Percentiles rank a stretch among this genome's conserved stretches.
These are phyloP conservation scores for Tuber calosporum DNA, from an alignment of 495 filamentous ascomycete species.

Conservation along the genomic window DNA sequence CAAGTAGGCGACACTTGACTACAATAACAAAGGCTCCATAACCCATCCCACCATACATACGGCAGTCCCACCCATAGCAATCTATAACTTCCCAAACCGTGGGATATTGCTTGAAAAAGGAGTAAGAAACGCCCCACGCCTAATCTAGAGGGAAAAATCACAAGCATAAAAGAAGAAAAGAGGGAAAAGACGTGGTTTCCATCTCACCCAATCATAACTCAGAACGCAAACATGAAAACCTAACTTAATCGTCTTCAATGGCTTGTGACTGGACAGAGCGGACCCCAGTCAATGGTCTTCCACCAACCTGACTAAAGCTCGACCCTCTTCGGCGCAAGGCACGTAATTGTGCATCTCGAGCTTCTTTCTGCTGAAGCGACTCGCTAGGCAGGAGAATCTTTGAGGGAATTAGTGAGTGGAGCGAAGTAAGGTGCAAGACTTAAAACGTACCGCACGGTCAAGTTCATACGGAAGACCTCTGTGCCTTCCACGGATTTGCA, in stretches of 20 bases:
- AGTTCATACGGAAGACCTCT: conserved; percentile 86
- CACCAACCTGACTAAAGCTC: conserved; percentile 30
- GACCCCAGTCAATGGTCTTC: conserved; percentile 21
- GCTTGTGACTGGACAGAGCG: conserved; percentile 24
- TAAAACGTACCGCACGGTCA: conserved; percentile 57
- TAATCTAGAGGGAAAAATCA: conserved; percentile 13
- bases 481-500: conserved; percentile 88
- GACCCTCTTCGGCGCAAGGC: conserved; percentile 21
- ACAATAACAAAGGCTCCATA: not conserved
- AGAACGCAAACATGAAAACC: not conserved
- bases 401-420: not conserved
- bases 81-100: not conserved
- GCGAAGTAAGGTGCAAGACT: not conserved
- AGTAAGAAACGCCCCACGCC: conserved; percentile 19
- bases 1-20: not conserved
- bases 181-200: not conserved
- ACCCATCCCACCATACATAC: conserved; percentile 1
- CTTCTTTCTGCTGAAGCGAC: conserved; percentile 62
- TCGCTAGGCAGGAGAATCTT: conserved; percentile 47
- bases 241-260: conserved; percentile 23
- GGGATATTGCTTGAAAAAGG: not conserved
- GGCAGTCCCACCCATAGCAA: not conserved
- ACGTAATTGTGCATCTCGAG: conserved; percentile 52
- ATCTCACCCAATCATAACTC: not conserved
- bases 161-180: conserved; percentile 1